phyloP scores from a whole-genome alignment of 139 green algal genomes.

The Gonium pectorale region DNA sequence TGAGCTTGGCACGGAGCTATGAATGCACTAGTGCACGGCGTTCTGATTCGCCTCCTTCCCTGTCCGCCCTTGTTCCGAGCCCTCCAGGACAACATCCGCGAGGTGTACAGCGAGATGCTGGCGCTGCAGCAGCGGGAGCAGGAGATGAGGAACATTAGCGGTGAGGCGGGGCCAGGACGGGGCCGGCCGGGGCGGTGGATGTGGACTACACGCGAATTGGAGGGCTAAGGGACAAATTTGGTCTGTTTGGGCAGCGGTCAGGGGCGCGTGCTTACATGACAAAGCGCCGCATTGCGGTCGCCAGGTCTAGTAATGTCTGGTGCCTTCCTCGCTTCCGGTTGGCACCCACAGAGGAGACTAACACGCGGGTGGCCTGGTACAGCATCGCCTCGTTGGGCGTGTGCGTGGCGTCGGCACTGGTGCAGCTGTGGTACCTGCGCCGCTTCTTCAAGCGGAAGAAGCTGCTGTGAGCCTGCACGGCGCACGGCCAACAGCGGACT shows the following conservation, averaged over 20 bases:
- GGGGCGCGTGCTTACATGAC: no score
- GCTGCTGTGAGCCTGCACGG: no score
- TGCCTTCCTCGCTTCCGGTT: neutral
- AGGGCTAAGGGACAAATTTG: no score
- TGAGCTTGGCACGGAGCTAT: no score
- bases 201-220: no score
- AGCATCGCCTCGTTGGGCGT: slow-evolving; percentile 83
- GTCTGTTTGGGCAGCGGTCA: no score
- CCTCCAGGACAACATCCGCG: slow-evolving; percentile 44
- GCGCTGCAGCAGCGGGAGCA: slow-evolving; percentile 81
- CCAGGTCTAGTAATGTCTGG: no score
- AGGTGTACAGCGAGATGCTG: slow-evolving; percentile 88
- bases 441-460: slow-evolving; percentile 78
- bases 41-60: neutral
- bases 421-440: slow-evolving; percentile 90
- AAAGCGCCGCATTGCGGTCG: no score
- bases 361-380: slow-evolving; percentile 87
- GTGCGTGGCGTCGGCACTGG: slow-evolving; percentile 75
- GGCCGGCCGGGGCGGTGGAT: no score
- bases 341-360: slow-evolving; percentile 82
- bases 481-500: no score
- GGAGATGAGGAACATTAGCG: slow-evolving; percentile 93
- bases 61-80: neutral
- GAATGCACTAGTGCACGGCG: no score
- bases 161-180: slow-evolving; percentile 42